These are phyloP conservation scores for Flaveria sonorensis DNA, from an alignment of 129 eudicot genomes.

Conservation along the genomic window DNA sequence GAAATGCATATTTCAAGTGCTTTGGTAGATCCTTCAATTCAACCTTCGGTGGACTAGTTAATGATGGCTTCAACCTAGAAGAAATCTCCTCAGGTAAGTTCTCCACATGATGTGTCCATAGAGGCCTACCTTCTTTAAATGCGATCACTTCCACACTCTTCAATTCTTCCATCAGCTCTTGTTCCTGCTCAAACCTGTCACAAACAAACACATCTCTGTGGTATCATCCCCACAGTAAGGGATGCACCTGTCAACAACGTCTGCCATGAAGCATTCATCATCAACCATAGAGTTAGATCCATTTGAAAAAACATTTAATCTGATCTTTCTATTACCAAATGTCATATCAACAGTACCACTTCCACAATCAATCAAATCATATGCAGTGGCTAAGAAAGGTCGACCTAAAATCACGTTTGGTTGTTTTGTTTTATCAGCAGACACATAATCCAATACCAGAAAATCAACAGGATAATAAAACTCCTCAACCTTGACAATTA, in stretches of 20 bases:
- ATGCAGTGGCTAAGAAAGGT: neutral
- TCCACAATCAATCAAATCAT: neutral
- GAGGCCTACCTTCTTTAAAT: neutral
- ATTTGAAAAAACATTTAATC: neutral
- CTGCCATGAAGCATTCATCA: neutral
- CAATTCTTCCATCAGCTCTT: neutral
- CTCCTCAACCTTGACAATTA: too few relatives aligned
- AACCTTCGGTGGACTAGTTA: neutral
- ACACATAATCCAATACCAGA: too few relatives aligned
- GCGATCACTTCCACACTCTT: neutral
- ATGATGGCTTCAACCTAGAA: neutral
- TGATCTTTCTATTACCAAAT: too few relatives aligned
- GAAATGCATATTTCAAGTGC: neutral
- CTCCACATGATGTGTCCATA: constrained; percentile 7
- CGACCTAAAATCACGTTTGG: too few relatives aligned
- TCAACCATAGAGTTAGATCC: neutral
- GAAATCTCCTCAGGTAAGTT: neutral
- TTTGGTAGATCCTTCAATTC: neutral
- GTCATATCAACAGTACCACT: neutral
- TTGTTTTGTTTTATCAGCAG: too few relatives aligned
- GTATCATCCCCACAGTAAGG: neutral
- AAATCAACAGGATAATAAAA: too few relatives aligned
- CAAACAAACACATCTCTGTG: neutral
- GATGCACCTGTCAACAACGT: neutral
- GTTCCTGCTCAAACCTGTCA: neutral